These are phyloP conservation scores for Golubevia pallescens DNA, from an alignment of 1,284 basidiomycete species.

Conservation along the genomic window DNA sequence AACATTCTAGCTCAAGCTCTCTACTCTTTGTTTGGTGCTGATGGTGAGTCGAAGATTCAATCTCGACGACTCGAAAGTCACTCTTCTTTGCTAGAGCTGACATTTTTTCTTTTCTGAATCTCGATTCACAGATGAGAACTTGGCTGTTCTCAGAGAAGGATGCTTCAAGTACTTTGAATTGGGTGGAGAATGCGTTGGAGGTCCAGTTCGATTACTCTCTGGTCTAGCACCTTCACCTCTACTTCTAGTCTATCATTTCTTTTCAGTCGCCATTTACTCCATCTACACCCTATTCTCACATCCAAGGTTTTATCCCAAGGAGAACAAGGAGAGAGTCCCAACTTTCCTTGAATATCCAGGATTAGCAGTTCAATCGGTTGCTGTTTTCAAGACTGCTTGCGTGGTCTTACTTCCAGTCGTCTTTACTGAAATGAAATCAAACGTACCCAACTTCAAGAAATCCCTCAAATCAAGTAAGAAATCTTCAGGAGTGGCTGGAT, in stretches of 20 bases:
- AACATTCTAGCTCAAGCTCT: conserved; percentile 62
- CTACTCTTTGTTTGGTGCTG: conserved; percentile 58
- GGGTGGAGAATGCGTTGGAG: conserved; percentile 85
- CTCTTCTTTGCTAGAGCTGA: too few relatives aligned
- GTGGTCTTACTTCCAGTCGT: conserved; percentile 59
- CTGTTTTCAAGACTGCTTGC: conserved; percentile 58
- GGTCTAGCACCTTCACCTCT: conserved; percentile 75
- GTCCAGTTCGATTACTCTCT: conserved; percentile 69
- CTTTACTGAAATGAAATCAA: conserved; percentile 50
- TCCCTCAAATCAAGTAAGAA: not conserved
- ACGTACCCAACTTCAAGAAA: conserved; percentile 14
- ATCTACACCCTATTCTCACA: conserved; percentile 80
- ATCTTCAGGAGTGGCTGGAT: not conserved
- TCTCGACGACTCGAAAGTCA: too few relatives aligned
- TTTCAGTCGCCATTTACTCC: conserved; percentile 89
- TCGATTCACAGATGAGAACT: conserved; percentile 69
- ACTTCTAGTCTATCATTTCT: conserved; percentile 89
- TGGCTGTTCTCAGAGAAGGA: conserved; percentile 84
- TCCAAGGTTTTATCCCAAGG: conserved; percentile 13
- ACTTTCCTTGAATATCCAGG: conserved; percentile 35
- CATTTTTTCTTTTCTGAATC: too few relatives aligned
- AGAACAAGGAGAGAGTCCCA: conserved; percentile 10
- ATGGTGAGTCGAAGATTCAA: conserved; percentile 15
- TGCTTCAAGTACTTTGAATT: conserved; percentile 98
- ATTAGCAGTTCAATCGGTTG: conserved; percentile 26